Evolutionary conservation across 495 filamentous ascomycete genomes (phyloP).

Genomic region (Penicillium pulvis): DNA sequence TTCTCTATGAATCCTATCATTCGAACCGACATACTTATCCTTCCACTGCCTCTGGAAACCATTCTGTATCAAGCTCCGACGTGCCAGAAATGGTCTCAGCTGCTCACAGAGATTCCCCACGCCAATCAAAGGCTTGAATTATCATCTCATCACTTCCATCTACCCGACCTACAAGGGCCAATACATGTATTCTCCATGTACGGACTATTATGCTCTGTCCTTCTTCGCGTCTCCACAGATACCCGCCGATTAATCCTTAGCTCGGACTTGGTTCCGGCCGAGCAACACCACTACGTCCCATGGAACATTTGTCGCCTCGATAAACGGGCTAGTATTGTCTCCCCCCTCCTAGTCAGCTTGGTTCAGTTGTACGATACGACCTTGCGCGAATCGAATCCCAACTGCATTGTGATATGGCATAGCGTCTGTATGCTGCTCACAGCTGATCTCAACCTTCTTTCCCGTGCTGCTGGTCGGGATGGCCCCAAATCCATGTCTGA

Average conservation of each 20-base stretch:
- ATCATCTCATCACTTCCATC: slow-evolving; percentile 2
- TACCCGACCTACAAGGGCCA: slow-evolving; percentile 5
- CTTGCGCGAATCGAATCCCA: slow-evolving; percentile 11
- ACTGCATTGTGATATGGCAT: slow-evolving; percentile 20
- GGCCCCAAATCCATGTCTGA: slow-evolving; percentile 3
- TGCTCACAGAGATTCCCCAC: background rate
- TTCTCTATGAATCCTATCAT: slow-evolving; percentile 9
- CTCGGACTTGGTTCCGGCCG: slow-evolving; percentile 5
- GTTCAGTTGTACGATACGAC: slow-evolving; percentile 7
- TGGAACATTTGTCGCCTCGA: slow-evolving; percentile 10
- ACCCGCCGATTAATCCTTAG: slow-evolving; percentile 8
- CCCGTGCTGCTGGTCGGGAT: slow-evolving; percentile 13
- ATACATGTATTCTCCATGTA: slow-evolving; percentile 14
- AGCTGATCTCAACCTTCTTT: slow-evolving; percentile 8
- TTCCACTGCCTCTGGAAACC: background rate
- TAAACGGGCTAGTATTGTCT: slow-evolving; percentile 10
- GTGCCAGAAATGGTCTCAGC: background rate
- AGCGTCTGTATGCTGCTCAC: slow-evolving; percentile 12
- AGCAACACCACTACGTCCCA: slow-evolving; percentile 8
- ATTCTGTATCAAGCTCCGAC: slow-evolving; percentile 5
- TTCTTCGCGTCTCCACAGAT: slow-evolving; percentile 13
- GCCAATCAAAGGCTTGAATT: slow-evolving; percentile 7
- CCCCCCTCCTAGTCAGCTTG: slow-evolving; percentile 1
- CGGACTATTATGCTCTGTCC: slow-evolving; percentile 13
- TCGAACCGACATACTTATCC: background rate